A percentile compares a stretch with the other conserved stretches of the same genome.
phyloP scores from a whole-genome alignment of 1,139 yeast genomes.

The Zhuliangozyma blackwelliae region DNA sequence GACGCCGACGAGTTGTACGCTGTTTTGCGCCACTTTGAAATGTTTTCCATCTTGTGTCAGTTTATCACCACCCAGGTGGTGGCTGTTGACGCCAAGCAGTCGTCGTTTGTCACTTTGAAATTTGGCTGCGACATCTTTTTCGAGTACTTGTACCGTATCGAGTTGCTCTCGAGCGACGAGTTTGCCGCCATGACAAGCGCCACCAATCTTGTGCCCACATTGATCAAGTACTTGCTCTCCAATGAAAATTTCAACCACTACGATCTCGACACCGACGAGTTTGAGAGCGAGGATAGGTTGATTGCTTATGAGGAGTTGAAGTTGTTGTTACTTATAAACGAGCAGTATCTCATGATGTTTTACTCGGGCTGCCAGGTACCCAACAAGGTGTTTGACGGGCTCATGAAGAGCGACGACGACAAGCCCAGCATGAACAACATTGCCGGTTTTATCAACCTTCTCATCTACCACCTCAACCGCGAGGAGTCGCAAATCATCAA shows the following conservation, averaged over 20 bases:
- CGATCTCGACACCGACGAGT: constrained; percentile 31
- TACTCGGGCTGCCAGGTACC: constrained; percentile 26
- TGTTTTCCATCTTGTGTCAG: constrained; percentile 44
- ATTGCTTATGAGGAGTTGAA: constrained; percentile 71
- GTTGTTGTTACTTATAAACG: constrained; percentile 70
- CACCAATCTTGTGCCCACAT: constrained; percentile 26
- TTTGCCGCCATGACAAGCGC: constrained; percentile 24
- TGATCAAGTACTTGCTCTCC: constrained; percentile 51
- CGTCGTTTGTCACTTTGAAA: constrained; percentile 33
- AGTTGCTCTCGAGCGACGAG: constrained; percentile 31
- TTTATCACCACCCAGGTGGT: constrained; percentile 30
- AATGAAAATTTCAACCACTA: constrained; percentile 44
- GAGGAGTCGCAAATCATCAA: constrained; percentile 70
- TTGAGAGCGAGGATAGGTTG: constrained; percentile 57
- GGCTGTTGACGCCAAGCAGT: constrained; percentile 13
- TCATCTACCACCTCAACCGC: constrained; percentile 63
- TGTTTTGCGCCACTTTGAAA: constrained; percentile 35
- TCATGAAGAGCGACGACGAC: constrained; percentile 20
- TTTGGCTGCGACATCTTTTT: constrained; percentile 41
- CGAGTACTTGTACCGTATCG: constrained; percentile 39
- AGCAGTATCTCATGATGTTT: constrained; percentile 74
- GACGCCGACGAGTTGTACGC: constrained; percentile 21
- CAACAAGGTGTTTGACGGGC: constrained; percentile 48
- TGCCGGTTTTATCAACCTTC: constrained; percentile 37
- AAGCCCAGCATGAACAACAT: constrained; percentile 17